Evolutionary conservation across 768 basidiomycete genomes (phyloP), one percentile per base, ranked within the genome.

Genomic region (Russula sp.): DNA sequence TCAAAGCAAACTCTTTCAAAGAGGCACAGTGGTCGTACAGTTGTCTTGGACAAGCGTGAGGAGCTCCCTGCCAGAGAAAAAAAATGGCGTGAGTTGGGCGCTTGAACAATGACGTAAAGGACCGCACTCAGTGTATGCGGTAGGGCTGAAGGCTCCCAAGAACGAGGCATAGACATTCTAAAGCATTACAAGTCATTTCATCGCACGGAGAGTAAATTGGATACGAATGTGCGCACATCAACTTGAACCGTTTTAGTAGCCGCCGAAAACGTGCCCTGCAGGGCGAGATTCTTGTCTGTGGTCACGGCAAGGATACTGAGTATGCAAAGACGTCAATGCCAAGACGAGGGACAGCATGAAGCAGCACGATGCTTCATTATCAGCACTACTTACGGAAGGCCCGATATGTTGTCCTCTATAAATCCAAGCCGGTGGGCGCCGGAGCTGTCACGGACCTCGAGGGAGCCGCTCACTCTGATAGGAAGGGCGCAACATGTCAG

Each of bases 391-490:
- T 28, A 63, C 62, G 57, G 30, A 11, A 18, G 11, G 11, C 4
- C 7, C 4, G n/a, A 9, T 22, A 32, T 7, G 3, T 9, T 5
- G 11, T 52, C 53, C 20, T 32, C 13, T 11, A 58, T n/a, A 6
- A 18, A 63, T 30, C 62, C 62, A 10, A 63, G 7, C 1, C 1
- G 13, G 11, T 51, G 49, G 2, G n/a, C 9, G 18, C 62, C 62
- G 30, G 62, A 36, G 0, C 20, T 7, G 30, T 63, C 62, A 44
- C 62, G 62, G n/a, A 58, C 8, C 14, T 58, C 50, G 9, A 63
- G 3, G 22, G 20, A 9, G 11, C 62, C 62, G 20, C 10, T 44
- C 4, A 2, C 40, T 11, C 62, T 58, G 26, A 11, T 24, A 32
- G 28, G 11, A 24, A 10, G 46, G 46, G 46, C n/a, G 22, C 16